Evolutionary conservation across 225 moss, liverwort and hornwort species (phyloP).

Genomic region (Pseudisothecium myosuroides): DNA sequence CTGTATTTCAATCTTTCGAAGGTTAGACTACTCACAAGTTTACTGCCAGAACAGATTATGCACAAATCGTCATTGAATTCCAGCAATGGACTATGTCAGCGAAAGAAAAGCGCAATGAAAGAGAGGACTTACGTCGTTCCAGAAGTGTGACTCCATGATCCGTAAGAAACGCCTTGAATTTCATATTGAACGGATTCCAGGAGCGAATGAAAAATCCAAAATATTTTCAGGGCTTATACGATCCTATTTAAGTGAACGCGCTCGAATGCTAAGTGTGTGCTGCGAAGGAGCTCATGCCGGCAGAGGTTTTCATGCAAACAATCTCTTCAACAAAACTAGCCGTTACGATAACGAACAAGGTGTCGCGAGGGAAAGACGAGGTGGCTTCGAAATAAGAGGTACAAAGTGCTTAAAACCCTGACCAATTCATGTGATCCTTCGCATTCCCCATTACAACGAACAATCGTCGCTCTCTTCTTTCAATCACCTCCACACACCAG

Average conservation of each 20-base stretch:
- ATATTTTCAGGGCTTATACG: background rate
- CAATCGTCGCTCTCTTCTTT: background rate
- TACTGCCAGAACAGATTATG: background rate
- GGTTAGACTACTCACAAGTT: background rate
- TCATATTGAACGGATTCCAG: conserved; percentile 24
- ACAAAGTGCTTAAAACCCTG: background rate
- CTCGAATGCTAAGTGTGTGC: background rate
- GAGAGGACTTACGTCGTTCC: conserved; percentile 58
- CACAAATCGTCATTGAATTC: background rate
- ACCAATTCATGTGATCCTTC: background rate
- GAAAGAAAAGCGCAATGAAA: background rate
- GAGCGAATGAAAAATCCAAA: background rate
- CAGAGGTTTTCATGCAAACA: background rate
- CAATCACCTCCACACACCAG: background rate
- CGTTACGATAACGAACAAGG: background rate
- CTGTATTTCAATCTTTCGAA: background rate
- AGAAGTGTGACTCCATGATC: conserved; percentile 83
- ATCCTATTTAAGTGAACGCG: background rate
- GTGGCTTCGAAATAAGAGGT: background rate
- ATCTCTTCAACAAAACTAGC: background rate
- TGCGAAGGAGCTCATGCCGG: background rate
- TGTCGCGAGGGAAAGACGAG: background rate
- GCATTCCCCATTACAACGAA: background rate
- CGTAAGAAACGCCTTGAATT: conserved; percentile 81
- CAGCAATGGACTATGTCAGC: background rate